Evolutionary conservation across 371 early-diverging fungal genomes (phyloP).

Genomic region (Chytridiales sp.): DNA sequence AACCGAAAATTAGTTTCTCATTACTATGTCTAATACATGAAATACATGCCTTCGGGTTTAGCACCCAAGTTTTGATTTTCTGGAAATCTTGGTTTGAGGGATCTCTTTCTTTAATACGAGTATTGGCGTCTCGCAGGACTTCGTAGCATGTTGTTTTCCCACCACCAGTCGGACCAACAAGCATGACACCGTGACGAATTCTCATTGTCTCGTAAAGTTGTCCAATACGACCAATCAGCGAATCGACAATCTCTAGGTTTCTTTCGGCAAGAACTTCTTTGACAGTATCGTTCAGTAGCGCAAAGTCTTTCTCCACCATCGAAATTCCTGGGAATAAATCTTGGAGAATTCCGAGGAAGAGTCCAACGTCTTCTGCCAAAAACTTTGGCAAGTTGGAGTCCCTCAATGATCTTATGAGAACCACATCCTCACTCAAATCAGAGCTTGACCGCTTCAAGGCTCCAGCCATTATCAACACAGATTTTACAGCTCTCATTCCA

Average conservation of each 20-base stretch:
- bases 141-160: slow-evolving; percentile 60
- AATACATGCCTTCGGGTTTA: slow-evolving; percentile 56
- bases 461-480: slow-evolving; percentile 60
- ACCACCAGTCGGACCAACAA: slow-evolving; percentile 62
- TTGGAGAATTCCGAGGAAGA: slow-evolving; percentile 54
- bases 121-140: slow-evolving; percentile 47
- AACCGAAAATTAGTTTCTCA: slow-evolving; percentile 5
- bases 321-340: slow-evolving; percentile 58
- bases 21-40: neutral
- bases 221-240: slow-evolving; percentile 49
- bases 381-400: slow-evolving; percentile 63
- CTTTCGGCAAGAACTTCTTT: slow-evolving; percentile 43
- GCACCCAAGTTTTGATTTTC: slow-evolving; percentile 52
- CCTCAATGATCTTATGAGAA: slow-evolving; percentile 52
- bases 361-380: slow-evolving; percentile 55
- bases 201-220: slow-evolving; percentile 58
- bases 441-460: slow-evolving; percentile 53
- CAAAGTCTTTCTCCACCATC: slow-evolving; percentile 51
- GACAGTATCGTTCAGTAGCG: slow-evolving; percentile 37
- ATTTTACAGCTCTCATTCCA: slow-evolving; percentile 62
- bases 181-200: slow-evolving; percentile 61
- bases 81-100: slow-evolving; percentile 36
- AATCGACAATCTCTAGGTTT: slow-evolving; percentile 42
- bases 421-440: slow-evolving; percentile 53
- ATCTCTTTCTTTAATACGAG: slow-evolving; percentile 33